Base-by-base conservation (phyloP, 495 filamentous ascomycete species). In the Daldinia caldariorum region DNA sequence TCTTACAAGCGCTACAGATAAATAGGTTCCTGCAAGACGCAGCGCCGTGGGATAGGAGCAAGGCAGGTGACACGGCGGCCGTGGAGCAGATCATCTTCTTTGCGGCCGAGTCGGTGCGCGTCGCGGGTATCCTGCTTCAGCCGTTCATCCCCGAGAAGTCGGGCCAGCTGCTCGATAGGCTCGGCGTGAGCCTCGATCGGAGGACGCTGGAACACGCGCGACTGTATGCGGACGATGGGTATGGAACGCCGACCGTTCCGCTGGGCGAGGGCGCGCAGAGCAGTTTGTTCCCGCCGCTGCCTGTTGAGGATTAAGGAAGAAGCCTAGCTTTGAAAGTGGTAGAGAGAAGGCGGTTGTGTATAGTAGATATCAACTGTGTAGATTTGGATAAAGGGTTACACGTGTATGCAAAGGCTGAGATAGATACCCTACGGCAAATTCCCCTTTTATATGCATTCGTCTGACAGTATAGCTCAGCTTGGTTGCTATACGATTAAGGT, bases 71-170 rank as follows among this genome's bases (percentile, higher is more conserved):
- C 43, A 58, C 38, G 2, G 57, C 1, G 16, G 20, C 50, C 3
- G 61, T 76, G 5, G 47, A 85, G 8, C 74, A 74, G 62, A 82
- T 85, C 43, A 79, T 99, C 45, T 97, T 87, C 76, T 83, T 91
- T 37, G 82, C 84, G 57, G 87, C 88, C 1, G 95, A 99, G 76
- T 86, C 89, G n/a, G 76, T 97, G 45, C 89, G 95, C 20, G 86
- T 97, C 37, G 79, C 81, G 3, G 93, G 89, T 8, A 97, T 98
- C 61, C 80, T 98, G 38, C 81, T 99, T 32, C 94, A 97, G 77
- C 94, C 95, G 3, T 94, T 91, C 74, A 94, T 98, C 85, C 95
- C 95, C 3, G 83, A 78, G n/a, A 97, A 94, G 78, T 84, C 91
- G 50, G 76, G 79, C 37, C 83, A 89, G 70, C 73, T 98, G 50